Evolutionary conservation across 2,329 filamentous ascomycete species (phyloP).

Genomic region (Cladosporium halotolerans): DNA sequence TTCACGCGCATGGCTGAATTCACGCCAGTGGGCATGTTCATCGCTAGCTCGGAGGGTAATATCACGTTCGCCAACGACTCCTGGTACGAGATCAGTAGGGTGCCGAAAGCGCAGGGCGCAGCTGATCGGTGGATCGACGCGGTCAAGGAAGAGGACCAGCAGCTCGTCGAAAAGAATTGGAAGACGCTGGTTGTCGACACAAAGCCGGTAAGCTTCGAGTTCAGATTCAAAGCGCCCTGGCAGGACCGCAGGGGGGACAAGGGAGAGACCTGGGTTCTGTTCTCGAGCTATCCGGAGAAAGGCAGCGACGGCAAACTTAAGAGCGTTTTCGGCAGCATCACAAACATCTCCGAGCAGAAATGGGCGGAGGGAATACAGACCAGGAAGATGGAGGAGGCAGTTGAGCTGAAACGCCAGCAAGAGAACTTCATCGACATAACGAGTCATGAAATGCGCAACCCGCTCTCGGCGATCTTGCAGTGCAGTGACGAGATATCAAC

Average conservation of each 20-base stretch:
- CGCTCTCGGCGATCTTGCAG: conserved; percentile 66
- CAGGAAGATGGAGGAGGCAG: conserved; percentile 69
- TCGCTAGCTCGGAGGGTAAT: conserved; percentile 63
- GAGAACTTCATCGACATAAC: conserved; percentile 36
- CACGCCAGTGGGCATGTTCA: conserved; percentile 78
- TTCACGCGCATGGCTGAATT: conserved; percentile 83
- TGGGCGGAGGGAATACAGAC: conserved; percentile 76
- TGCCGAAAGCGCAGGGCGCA: conserved; percentile 52
- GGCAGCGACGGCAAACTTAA: conserved; percentile 59
- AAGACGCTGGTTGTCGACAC: conserved; percentile 55
- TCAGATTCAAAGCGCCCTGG: conserved; percentile 66
- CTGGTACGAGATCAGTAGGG: conserved; percentile 62
- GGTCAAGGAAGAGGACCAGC: conserved; percentile 60
- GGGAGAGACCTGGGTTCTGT: conserved; percentile 68
- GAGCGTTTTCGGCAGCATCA: conserved; percentile 73
- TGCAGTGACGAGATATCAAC: conserved; percentile 67
- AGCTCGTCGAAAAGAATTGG: conserved; percentile 57
- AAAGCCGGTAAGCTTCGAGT: conserved; percentile 62
- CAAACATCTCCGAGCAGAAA: conserved; percentile 81
- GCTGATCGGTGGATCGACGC: conserved; percentile 67
- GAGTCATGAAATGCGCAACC: conserved; percentile 55
- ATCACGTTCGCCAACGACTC: conserved; percentile 80
- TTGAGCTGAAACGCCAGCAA: conserved; percentile 73
- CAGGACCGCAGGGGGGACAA: conserved; percentile 50
- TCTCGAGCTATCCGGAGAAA: conserved; percentile 70